These are phyloP conservation scores for Hypoxylon trugodes DNA, from an alignment of 495 filamentous ascomycete genomes.

Conservation along the genomic window DNA sequence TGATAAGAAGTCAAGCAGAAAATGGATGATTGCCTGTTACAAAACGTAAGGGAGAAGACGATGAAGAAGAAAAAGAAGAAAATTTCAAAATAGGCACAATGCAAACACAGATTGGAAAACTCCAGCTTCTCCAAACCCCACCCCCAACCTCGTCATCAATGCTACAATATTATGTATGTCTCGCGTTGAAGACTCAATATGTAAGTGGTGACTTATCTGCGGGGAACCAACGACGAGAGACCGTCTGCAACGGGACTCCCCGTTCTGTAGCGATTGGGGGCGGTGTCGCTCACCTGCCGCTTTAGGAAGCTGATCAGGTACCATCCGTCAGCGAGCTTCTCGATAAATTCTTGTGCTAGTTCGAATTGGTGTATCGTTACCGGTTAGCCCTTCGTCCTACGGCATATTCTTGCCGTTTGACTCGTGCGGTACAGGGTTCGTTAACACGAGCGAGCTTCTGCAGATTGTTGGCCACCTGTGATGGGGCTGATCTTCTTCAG, in stretches of 20 bases:
- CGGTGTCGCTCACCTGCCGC: slow-evolving; percentile 1
- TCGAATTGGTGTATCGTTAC: background rate
- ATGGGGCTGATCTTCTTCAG: background rate
- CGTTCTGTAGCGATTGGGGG: background rate
- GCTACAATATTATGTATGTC: background rate
- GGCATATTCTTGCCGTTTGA: too few relatives aligned
- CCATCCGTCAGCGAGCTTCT: background rate
- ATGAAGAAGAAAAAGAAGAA: too few relatives aligned
- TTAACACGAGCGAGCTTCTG: too few relatives aligned
- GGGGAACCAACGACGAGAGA: slow-evolving; percentile 20
- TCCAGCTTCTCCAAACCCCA: slow-evolving; percentile 15
- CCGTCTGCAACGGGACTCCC: background rate
- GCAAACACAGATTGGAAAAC: too few relatives aligned
- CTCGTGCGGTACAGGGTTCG: too few relatives aligned
- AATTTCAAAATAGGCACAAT: too few relatives aligned
- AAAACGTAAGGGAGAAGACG: too few relatives aligned
- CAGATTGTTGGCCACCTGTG: too few relatives aligned
- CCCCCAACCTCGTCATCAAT: background rate
- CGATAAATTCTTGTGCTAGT: slow-evolving; percentile 8
- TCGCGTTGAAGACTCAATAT: background rate
- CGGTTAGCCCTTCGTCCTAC: background rate
- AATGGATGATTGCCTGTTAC: too few relatives aligned
- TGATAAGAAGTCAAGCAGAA: too few relatives aligned
- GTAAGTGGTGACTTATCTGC: slow-evolving; percentile 24
- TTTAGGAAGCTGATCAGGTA: slow-evolving; percentile 33